phyloP scores from a whole-genome alignment of 2,329 filamentous ascomycete genomes.

The Trichophyton schoenleinii region DNA sequence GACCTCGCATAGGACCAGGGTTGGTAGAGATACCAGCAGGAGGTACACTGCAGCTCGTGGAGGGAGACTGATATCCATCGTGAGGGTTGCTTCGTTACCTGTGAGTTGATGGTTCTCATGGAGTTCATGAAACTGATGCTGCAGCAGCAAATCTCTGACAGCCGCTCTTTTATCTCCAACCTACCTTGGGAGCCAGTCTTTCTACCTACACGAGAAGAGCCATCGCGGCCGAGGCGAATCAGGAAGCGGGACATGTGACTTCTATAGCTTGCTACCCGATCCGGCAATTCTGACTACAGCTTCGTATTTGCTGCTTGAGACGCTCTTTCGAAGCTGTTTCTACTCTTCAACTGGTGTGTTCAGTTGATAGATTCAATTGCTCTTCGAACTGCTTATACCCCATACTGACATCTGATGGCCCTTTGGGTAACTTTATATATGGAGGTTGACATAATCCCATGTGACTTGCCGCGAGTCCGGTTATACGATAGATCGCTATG shows the following conservation, averaged over 20 bases:
- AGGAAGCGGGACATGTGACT: background rate
- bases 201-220: background rate
- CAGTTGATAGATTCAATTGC: no score
- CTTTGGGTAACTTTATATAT: no score
- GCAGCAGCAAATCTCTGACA: background rate
- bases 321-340: background rate
- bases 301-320: background rate
- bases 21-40: conserved; percentile 17
- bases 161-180: background rate
- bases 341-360: background rate
- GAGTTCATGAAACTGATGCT: background rate
- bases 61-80: conserved; percentile 14
- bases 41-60: conserved; percentile 14
- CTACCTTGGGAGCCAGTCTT: background rate
- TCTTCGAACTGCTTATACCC: no score
- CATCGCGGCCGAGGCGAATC: background rate
- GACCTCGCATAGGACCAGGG: conserved; percentile 19
- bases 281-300: background rate
- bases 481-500: background rate
- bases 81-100: background rate
- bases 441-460: background rate
- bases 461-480: background rate
- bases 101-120: background rate
- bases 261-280: background rate
- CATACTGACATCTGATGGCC: no score